A percentile compares a stretch with the other conserved stretches of the same genome.
Evolutionary conservation across 768 basidiomycete species (phyloP).

Genomic region (Suillus occidentalis): DNA sequence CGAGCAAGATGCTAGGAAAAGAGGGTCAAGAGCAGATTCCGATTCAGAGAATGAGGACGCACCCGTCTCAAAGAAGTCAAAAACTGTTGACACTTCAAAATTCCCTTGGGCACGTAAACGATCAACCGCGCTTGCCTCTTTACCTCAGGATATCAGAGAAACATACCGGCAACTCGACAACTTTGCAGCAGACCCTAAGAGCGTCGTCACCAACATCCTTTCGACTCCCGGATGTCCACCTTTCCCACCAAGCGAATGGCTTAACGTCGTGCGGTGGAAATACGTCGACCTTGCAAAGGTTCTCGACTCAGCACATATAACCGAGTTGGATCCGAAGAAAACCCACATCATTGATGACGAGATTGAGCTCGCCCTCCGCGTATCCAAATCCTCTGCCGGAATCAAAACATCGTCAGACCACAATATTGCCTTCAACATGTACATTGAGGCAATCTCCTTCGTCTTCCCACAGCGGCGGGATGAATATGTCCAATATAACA

Average conservation of each 20-base stretch:
- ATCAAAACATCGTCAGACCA: not conserved
- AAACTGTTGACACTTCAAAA: not conserved
- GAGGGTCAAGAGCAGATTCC: no score
- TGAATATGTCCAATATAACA: not conserved
- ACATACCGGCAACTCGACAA: not conserved
- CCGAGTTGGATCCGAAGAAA: constrained; percentile 6
- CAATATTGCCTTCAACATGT: no score
- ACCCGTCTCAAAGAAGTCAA: no score
- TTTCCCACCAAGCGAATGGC: constrained; percentile 13
- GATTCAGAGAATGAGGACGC: no score
- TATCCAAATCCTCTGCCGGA: not conserved
- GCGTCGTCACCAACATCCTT: not conserved
- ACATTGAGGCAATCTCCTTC: not conserved
- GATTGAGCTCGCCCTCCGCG: constrained; percentile 4
- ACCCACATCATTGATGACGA: constrained; percentile 8
- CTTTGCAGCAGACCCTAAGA: not conserved
- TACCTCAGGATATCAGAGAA: no score
- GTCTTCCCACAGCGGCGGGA: not conserved
- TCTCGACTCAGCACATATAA: constrained; percentile 1
- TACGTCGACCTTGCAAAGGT: constrained; percentile 12
- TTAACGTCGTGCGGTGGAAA: constrained; percentile 4
- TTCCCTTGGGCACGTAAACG: no score
- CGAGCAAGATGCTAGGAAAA: no score
- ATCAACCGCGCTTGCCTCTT: no score
- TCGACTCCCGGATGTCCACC: not conserved